Conservation (phyloP, 2,329 filamentous ascomycete species). For the Scytalidium sp. region DNA sequence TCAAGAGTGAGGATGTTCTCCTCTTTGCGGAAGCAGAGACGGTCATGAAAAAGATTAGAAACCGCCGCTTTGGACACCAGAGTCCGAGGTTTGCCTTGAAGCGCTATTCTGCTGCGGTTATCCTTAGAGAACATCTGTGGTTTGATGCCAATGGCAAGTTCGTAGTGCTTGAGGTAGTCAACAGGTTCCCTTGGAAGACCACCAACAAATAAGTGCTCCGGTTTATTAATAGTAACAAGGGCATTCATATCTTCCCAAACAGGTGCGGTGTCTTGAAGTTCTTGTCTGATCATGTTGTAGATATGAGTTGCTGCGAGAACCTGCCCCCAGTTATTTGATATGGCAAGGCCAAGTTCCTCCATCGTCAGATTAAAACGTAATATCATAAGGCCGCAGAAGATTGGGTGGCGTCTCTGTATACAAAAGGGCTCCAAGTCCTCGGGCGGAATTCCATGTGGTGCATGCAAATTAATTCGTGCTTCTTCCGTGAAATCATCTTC, state of each 20-base stretch:
- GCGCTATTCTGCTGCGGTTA: conserved; percentile 2
- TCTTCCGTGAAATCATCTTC: conserved; percentile 7
- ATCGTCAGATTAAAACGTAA: conserved; percentile 11
- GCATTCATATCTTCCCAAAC: conserved; percentile 15
- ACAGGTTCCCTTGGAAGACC: conserved; percentile 2
- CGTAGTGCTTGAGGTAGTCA: conserved; percentile 5
- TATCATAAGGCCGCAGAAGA: conserved; percentile 13
- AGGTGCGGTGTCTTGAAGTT: conserved; percentile 2
- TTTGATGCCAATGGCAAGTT: conserved; percentile 4
- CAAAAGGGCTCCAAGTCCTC: conserved; percentile 1
- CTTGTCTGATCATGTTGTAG: conserved; percentile 13
- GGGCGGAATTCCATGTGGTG: neutral
- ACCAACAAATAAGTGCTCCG: conserved; percentile 5
- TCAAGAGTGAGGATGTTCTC: conserved; percentile 4
- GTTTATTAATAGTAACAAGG: conserved; percentile 12
- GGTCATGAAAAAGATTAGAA: conserved; percentile 2
- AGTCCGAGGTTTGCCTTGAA: neutral
- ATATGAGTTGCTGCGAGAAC: conserved; percentile 11
- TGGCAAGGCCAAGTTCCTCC: conserved; percentile 8
- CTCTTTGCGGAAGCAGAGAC: conserved; percentile 2
- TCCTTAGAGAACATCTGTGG: conserved; percentile 5
- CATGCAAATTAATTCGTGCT: neutral
- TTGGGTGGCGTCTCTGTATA: conserved; percentile 12
- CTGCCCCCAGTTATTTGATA: conserved; percentile 7
- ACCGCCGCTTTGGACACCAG: neutral